Evolutionary conservation across 495 filamentous ascomycete genomes (phyloP), one percentile per base, ranked within the genome.

Genomic region (Physcia stellaris): DNA sequence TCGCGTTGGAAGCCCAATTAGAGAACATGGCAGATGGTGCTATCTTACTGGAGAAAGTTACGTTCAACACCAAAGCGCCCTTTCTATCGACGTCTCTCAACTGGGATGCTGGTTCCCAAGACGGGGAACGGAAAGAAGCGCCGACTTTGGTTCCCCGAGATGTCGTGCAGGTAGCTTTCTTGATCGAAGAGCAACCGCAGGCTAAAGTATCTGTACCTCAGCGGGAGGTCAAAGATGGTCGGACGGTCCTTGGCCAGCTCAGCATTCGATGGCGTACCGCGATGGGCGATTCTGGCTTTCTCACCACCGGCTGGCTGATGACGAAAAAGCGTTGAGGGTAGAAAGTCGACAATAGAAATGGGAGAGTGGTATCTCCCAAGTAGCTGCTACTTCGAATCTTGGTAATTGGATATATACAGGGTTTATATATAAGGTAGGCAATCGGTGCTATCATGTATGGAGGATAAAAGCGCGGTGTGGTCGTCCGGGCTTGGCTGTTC

Each of bases 81-180:
- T 77, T 76, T 55, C 66, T 59, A 46, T 63, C 67, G 5, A 59
- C 59, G 23, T 73, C 71, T 3, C 52, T 77, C 17, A 77, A 77
- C 48, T 76, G 70, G 73, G 72, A 77, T 37, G 35, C 59, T 9
- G 51, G 52, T 19, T 36, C 40, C 4, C 41, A 59, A 9, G 57
- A 55, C 17, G 41, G 53, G 32, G 39, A 50, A 6, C 32, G 50
- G 18, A 28, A 46, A 3, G 50, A 57, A 35, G 55, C 64, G 45
- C 83, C 84, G 21, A 74, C 81, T 29, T 57, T 98, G 44, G 81
- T 79, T 53, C 82, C 84, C 4, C 74, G 80, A 26, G 90, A 96
- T 65, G 77, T 93, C 26, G 70, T 86, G 50, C 90, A 98, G 59
- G 83, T 94, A 35, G 86, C 84, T 33, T 98, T 94, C 53, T 53